These are phyloP conservation scores for Ilyonectria destructans DNA, from an alignment of 2,329 filamentous ascomycete genomes.

Conservation along the genomic window DNA sequence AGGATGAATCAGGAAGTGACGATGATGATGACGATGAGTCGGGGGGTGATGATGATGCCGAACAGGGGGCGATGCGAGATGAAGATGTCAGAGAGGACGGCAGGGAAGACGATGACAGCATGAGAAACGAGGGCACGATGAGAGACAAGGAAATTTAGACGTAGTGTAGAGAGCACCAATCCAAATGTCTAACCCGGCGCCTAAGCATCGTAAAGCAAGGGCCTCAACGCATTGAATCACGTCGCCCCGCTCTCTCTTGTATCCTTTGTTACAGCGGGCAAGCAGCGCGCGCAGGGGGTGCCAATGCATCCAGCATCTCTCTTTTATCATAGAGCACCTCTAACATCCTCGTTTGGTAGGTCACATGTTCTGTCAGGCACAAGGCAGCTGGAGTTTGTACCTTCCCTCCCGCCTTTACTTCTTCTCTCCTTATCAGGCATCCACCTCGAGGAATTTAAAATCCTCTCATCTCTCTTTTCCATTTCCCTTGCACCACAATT, in stretches of 20 bases:
- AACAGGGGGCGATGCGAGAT: constrained; percentile 8
- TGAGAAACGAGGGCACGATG: background rate
- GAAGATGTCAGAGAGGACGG: background rate
- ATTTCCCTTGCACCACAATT: background rate
- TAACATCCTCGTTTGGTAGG: background rate
- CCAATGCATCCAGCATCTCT: too few species aligned
- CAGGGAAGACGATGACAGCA: background rate
- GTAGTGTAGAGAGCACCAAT: background rate
- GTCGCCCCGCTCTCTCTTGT: too few species aligned
- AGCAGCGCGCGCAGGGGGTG: too few species aligned
- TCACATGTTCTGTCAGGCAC: background rate
- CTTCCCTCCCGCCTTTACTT: background rate
- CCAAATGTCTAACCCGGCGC: background rate
- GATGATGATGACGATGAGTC: constrained; percentile 51
- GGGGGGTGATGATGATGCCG: constrained; percentile 42
- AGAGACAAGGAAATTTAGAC: background rate
- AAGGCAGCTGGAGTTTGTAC: background rate
- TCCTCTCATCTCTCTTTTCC: too few species aligned
- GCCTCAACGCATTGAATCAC: too few species aligned
- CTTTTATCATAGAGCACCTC: background rate
- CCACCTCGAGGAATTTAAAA: background rate
- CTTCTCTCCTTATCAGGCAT: background rate
- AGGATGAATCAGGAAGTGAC: constrained; percentile 48
- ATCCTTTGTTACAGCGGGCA: too few species aligned
- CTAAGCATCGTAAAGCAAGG: background rate